Base-by-base conservation (phyloP, 2,329 filamentous ascomycete species). In the Beauveria rudraprayagi region DNA sequence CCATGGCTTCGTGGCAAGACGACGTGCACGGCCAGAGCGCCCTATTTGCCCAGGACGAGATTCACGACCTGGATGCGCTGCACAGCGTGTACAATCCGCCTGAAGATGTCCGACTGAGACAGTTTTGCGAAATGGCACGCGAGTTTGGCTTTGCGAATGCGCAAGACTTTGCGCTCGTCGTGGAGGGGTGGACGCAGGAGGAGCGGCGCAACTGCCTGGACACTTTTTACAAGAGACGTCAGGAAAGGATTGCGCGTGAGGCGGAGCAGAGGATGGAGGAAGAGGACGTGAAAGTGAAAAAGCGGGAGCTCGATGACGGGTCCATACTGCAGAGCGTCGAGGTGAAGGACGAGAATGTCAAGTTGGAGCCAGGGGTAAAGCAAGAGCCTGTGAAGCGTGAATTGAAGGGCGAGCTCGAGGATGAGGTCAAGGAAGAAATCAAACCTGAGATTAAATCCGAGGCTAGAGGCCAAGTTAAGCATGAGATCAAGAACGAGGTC, bases 101-200 rank as follows among this genome's bases (percentile, higher is more conserved):
- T 0, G 78, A 82, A 57, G 84, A 87, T 9, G 89, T 97, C 9
- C 84, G 85, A 74, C 81, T 82, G 57, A 82, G 93, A 19, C 92
- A 97, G 69, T 96, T 99, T 69, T 96, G 92, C 73, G 89, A 87
- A 28, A 96, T 97, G 90, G 91, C 92, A 1, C 82, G 80, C 67
- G 84, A 84, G 60, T 90, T 91, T 71, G 91, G 90, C 1, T 96
- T 91, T 70, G 77, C 81, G 1, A 87, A 84, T 70, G 86, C 88
- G 1, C 89, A 86, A 0, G 89, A 94, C 63, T 97, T 97, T 79
- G 94, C 92, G 3, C 77, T 97, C 43, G 85, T 92, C 16, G 92
- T 97, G 3, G 94, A 97, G 73, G 84, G 86, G 16, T 95, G 92
- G 90, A 95, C 90, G 51, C 90, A 93, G 71, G 90, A 89, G 69